A percentile compares a stretch with the other conserved stretches of the same genome.
Conservation (phyloP, 129 eudicot species). For the Logfia minima region DNA sequence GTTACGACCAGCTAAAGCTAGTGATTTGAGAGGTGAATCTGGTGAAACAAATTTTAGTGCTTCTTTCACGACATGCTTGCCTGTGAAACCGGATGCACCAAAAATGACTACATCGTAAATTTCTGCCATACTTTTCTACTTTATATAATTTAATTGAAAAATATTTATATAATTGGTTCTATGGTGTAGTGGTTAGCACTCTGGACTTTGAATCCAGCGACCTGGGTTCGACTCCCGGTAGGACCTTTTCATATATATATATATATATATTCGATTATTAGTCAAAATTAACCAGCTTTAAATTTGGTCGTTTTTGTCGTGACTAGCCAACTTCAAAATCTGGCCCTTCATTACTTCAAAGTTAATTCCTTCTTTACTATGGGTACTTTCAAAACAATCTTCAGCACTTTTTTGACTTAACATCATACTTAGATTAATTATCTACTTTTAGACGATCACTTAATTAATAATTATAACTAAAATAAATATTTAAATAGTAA, state of each 20-base stretch:
- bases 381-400: too few species aligned
- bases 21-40: constrained; percentile 51
- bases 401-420: too few species aligned
- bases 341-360: too few species aligned
- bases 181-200: constrained; percentile 99
- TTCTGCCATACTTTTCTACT: background rate
- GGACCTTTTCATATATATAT: too few species aligned
- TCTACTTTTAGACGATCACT: too few species aligned
- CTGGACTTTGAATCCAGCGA: constrained; percentile 99
- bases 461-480: too few species aligned
- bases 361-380: too few species aligned
- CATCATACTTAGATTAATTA: too few species aligned
- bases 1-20: constrained; percentile 72
- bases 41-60: constrained; percentile 78
- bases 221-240: constrained; percentile 99
- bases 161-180: constrained; percentile 43
- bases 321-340: too few species aligned
- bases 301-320: too few species aligned
- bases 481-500: too few species aligned
- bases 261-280: background rate
- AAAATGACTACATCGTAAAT: constrained; percentile 63
- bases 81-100: constrained; percentile 97
- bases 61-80: constrained; percentile 78
- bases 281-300: background rate
- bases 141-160: too few species aligned